Evolutionary conservation across 2,329 filamentous ascomycete genomes (phyloP).

Genomic region (Fusarium sp.): DNA sequence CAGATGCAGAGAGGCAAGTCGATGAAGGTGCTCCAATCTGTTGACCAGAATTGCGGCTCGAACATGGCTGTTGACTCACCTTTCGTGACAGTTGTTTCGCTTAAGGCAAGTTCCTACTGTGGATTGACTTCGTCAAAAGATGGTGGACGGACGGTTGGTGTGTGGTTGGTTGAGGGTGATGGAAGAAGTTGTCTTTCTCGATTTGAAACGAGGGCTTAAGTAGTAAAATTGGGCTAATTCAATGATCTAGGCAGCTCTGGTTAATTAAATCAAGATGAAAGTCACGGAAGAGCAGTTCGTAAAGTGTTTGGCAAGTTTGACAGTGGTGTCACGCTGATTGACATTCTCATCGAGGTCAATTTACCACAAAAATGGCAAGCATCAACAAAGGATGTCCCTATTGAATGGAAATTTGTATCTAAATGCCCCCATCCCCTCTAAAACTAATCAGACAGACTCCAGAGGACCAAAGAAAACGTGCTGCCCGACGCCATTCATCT

Average conservation of each 20-base stretch:
- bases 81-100: fast-evolving
- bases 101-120: fast-evolving
- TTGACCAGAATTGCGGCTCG: fast-evolving
- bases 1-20: background rate
- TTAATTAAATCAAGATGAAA: fast-evolving
- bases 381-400: background rate
- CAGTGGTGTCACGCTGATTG: background rate
- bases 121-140: background rate
- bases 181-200: background rate
- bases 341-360: too few relatives aligned
- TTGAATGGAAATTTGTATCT: background rate
- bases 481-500: background rate
- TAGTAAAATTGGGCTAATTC: background rate
- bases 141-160: background rate
- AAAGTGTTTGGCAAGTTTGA: background rate
- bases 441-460: fast-evolving
- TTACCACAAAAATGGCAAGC: background rate
- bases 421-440: too few relatives aligned
- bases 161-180: background rate
- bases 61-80: background rate
- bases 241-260: background rate
- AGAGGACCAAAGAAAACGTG: background rate
- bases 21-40: background rate
- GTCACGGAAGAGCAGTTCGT: background rate
- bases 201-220: background rate